phyloP scores from a whole-genome alignment of 805 yeast genomes.

The Tetrapisispora taiwanensis region DNA sequence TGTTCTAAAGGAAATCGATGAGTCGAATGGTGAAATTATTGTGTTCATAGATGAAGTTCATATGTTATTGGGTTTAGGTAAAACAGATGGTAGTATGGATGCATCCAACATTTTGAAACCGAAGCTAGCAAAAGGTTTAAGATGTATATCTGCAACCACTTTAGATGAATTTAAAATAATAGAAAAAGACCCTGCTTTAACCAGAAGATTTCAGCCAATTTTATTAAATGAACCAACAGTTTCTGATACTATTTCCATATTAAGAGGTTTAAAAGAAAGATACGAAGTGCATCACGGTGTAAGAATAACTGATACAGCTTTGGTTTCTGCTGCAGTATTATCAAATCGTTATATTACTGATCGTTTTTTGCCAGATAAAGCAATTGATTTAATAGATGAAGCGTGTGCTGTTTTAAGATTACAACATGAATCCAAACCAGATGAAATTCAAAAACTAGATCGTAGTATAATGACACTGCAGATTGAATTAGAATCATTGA shows the following conservation, averaged over 20 bases:
- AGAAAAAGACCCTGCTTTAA: conserved; percentile 92
- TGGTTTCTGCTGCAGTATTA: conserved; percentile 87
- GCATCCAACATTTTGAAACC: conserved; percentile 92
- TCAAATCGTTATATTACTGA: conserved; percentile 87
- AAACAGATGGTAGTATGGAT: conserved; percentile 90
- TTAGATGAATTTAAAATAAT: conserved; percentile 89
- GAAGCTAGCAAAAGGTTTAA: conserved; percentile 85
- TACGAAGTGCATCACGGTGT: conserved; percentile 98
- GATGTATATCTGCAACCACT: conserved; percentile 95
- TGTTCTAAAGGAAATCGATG: conserved; percentile 76
- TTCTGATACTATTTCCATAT: conserved; percentile 79
- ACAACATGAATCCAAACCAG: conserved; percentile 96
- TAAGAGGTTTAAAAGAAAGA: conserved; percentile 86
- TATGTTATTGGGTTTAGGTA: conserved; percentile 80
- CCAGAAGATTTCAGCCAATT: conserved; percentile 89
- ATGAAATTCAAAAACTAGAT: conserved; percentile 80
- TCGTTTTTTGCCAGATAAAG: conserved; percentile 88
- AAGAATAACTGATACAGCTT: conserved; percentile 80
- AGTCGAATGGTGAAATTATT: conserved; percentile 63
- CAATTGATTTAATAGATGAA: conserved; percentile 92
- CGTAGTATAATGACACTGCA: conserved; percentile 86
- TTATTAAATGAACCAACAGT: conserved; percentile 80
- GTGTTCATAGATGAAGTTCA: conserved; percentile 88
- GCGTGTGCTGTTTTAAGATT: conserved; percentile 91
- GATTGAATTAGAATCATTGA: conserved; percentile 86